Evolutionary conservation across 2,329 filamentous ascomycete genomes (phyloP).

Genomic region (Aaosphaeria arxii): DNA sequence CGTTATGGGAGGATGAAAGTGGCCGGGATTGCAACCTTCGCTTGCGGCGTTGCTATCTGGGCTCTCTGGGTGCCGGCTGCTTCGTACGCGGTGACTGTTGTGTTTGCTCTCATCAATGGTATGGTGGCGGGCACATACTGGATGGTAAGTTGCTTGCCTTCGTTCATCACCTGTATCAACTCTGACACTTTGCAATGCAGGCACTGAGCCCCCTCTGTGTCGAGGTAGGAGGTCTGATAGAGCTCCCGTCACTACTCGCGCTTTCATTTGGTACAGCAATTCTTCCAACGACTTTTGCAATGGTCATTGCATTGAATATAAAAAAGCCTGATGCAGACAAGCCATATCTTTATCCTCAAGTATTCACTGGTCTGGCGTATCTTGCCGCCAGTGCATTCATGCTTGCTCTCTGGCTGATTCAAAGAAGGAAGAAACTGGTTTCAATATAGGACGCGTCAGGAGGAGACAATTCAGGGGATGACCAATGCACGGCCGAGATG

Average conservation of each 20-base stretch:
- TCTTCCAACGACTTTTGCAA: slow-evolving; percentile 33
- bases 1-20: slow-evolving; percentile 42
- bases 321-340: slow-evolving; percentile 19
- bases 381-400: slow-evolving; percentile 31
- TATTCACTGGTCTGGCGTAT: slow-evolving; percentile 38
- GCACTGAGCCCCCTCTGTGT: slow-evolving; percentile 41
- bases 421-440: too few species aligned
- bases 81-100: slow-evolving; percentile 40
- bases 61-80: slow-evolving; percentile 48
- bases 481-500: too few species aligned
- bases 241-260: slow-evolving; percentile 41
- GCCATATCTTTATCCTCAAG: slow-evolving; percentile 38
- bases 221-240: slow-evolving; percentile 40
- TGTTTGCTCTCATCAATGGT: slow-evolving; percentile 45
- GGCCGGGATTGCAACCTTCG: slow-evolving; percentile 39
- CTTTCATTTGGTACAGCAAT: slow-evolving; percentile 38
- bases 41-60: slow-evolving; percentile 38
- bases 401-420: slow-evolving; percentile 13
- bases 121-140: slow-evolving; percentile 49
- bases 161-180: background rate
- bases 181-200: slow-evolving; percentile 9
- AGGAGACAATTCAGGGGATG: too few species aligned
- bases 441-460: too few species aligned
- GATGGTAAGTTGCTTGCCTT: slow-evolving; percentile 32
- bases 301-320: slow-evolving; percentile 43